Base-by-base conservation (phyloP, 1,139 yeast genomes). In the Yarrowia galli region DNA sequence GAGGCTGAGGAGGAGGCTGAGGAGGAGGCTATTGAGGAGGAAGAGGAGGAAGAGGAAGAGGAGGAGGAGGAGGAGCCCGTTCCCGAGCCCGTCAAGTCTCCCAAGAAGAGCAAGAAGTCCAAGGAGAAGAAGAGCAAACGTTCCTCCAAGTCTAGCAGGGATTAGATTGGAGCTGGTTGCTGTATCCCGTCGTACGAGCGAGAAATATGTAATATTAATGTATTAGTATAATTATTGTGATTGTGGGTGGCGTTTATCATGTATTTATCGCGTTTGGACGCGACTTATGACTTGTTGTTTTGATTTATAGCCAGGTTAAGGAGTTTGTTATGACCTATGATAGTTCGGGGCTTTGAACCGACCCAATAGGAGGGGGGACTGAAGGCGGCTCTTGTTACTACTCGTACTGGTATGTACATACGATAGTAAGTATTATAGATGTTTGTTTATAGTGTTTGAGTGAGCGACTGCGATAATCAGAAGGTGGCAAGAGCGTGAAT, bases 1-100 rank as follows among this genome's bases (percentile, higher is more conserved):
- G 60, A 60, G 20, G 43, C 64, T 1, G 49, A 35, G 9, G 68
- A 45, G 58, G 67, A 60, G n/a, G 60, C 35, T 16, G 64, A 46
- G 5, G 68, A 65, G 32, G 69, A 49, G 1, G 68, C 67, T 25
- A 68, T 67, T 15, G 68, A 67, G 35, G 69, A 65, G 23, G 69
- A 65, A 28, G 71, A 69, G 38, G 68, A 65, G 3, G 54, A 43
- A 9, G 66, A 65, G 35, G 66, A 61, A 28, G 43, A 65, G 20
- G 71, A 70, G 9, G 73, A 71, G n/a, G 75, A 71, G 20, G 75
- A 72, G n/a, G 72, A 69, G 12, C n/a, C n/a, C n/a, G n/a, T n/a
- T n/a, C 48, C 63, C 43, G 42, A 28, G 12, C 42, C 56, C 42
- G 28, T 20, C 43, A 32, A 35, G 42, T 15, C 56, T 4, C 61